Evolutionary conservation across 2,329 filamentous ascomycete genomes (phyloP), one percentile per base, ranked within the genome.

Genomic region (Aureobasidium sp.): DNA sequence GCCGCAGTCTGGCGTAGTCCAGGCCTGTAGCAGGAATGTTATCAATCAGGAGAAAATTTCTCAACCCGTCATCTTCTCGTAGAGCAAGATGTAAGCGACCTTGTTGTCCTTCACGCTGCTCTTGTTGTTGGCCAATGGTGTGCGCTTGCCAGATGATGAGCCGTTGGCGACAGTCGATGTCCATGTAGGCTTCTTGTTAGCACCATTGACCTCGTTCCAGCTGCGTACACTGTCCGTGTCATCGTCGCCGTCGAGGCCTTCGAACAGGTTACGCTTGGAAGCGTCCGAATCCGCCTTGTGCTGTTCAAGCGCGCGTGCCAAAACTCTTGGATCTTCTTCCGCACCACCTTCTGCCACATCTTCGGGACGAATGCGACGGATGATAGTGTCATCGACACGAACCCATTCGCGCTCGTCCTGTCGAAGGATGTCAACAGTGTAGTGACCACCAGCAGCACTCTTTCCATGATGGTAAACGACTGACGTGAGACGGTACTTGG

Each of bases 381-480:
- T 92, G 64, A 91, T 79, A 0, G 94, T 99, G 72, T 99, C 94
- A 70, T 99, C 94, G 67, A 99, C 85, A 61, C 93, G 89, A 62
- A 99, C 89, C 94, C 94, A 99, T 74, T 97, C 92, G 26, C 85
- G 85, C n/a, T 88, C 91, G 72, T 99, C 94, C 74, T 97, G 93
- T 57, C 94, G 88, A 63, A 92, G 86, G 44, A 97, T 88, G 73
- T 99, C 94, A n/a, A 95, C 93, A 1, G 94, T 99, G 75, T 99
- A 99, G 74, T 99, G 94, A 3, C 94, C 94, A 59, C 91, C 92
- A 66, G 89, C 95, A 39, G 94, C 94, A 69, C 95, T 96, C 79
- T 96, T 97, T 64, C 94, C 94, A 69, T 99, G 94, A 71, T 99
- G 94, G 72, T 99, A 99, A 26, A 99, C 92, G 34, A 96, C 94